Evolutionary conservation across 2,329 filamentous ascomycete species (phyloP).

Genomic region (Ascochyta koolunga): DNA sequence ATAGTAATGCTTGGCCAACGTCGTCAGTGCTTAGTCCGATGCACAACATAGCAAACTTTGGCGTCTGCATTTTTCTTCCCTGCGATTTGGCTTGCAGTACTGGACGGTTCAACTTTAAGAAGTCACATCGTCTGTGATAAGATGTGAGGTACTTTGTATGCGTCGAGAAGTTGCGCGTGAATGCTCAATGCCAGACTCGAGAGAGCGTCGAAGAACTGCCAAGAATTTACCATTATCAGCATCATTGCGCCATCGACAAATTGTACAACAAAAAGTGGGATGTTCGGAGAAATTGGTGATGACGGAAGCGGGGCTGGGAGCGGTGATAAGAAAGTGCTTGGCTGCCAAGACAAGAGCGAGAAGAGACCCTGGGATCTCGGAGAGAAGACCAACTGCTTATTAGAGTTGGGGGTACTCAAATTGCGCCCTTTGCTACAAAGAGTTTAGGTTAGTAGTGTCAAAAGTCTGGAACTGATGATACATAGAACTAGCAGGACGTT

Average conservation of each 20-base stretch:
- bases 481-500: too few species aligned
- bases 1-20: slow-evolving; percentile 6
- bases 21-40: background rate
- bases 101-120: too few species aligned
- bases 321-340: slow-evolving; percentile 1
- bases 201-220: slow-evolving; percentile 4
- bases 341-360: background rate
- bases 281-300: background rate
- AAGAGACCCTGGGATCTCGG: too few species aligned
- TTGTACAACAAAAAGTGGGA: slow-evolving; percentile 7
- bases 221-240: background rate
- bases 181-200: background rate
- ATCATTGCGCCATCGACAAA: slow-evolving; percentile 1
- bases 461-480: too few species aligned
- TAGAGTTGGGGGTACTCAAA: too few species aligned
- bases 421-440: too few species aligned
- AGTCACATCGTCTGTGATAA: too few species aligned
- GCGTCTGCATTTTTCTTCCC: background rate
- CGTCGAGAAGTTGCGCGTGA: background rate
- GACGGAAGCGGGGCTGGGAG: slow-evolving; percentile 5
- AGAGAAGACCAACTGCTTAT: too few species aligned
- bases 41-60: too few species aligned
- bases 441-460: too few species aligned
- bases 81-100: background rate
- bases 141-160: background rate